Evolutionary conservation across 1,139 yeast genomes (phyloP), one percentile per base, ranked within the genome.

Genomic region (Sugiyamaella novakii): DNA sequence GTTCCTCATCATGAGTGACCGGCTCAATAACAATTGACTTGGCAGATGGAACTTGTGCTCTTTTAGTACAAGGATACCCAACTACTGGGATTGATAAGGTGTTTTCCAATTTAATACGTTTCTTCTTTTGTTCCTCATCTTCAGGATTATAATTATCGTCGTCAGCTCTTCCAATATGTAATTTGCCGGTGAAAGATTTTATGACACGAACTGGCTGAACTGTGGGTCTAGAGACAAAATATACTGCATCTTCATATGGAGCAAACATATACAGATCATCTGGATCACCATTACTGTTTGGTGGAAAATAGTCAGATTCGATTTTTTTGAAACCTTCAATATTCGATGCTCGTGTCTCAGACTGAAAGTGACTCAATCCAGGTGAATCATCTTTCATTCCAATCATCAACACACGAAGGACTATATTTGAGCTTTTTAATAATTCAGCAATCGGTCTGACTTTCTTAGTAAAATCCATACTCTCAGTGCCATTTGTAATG

Each of bases 1-100:
- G 12, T 10, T 34, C 14, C 18, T 22, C 46, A 5, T 25, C 34
- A 10, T 33, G 27, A 4, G 37, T 19, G 25, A 5, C 34, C 15
- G 8, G 18, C 18, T 47, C 7, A 8, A 47, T 35, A 5, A 54
- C 51, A 11, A 50, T 54, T 11, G 66, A 63, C 38, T 68, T 70
- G 3, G 78, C 69, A 1, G 68, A 52, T 2, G 68, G 62, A 0
- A 71, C 62, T 10, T 67, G 61, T 3, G 81, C 84, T 1, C 66
- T 59, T 53, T 81, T 78, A 0, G 78, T 76, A 3, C 84, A 84
- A 0, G 92, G 87, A 58, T 70, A 86, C 0, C 84, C 81, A 56
- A 83, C 87, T 0, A 84, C 82, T 14, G 68, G 66, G n/a, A 62
- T 57, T 4, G 54, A 53, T 18, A 61, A 25, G 3, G 58, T 54